phyloP scores from a whole-genome alignment of 441 rosid species.

The Syzygium malaccense region DNA sequence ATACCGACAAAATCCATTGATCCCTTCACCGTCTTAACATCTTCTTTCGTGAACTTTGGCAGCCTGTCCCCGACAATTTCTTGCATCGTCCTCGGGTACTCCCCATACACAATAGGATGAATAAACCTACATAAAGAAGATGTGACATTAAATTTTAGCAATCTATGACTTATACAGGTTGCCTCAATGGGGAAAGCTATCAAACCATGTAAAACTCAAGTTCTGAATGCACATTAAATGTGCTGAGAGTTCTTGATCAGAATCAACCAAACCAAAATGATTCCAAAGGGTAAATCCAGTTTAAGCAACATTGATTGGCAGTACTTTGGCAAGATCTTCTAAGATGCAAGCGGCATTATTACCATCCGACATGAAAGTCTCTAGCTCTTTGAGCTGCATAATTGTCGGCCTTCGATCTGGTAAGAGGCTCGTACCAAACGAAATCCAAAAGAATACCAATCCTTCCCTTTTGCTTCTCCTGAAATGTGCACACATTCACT shows the following conservation, averaged over 20 bases:
- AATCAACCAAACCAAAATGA: not conserved
- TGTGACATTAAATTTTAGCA: not conserved
- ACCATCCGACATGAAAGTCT: slow-evolving; percentile 98
- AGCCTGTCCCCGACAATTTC: slow-evolving; percentile 60
- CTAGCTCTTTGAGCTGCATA: slow-evolving; percentile 92
- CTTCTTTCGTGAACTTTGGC: slow-evolving; percentile 66
- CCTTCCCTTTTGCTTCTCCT: slow-evolving; percentile 81
- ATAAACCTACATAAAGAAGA: slow-evolving; percentile 45
- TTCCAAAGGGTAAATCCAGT: not conserved
- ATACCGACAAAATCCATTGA: slow-evolving; percentile 87
- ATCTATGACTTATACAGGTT: not conserved
- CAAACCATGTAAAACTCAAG: not conserved
- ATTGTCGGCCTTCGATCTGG: slow-evolving; percentile 73
- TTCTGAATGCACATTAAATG: not conserved
- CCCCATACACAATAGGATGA: slow-evolving; percentile 86
- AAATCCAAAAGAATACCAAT: slow-evolving; percentile 85
- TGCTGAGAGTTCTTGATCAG: not conserved
- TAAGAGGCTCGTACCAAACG: slow-evolving; percentile 96
- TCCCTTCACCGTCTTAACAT: slow-evolving; percentile 81
- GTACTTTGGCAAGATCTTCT: not conserved
- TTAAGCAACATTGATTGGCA: not conserved
- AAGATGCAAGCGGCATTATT: not conserved
- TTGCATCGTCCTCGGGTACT: slow-evolving; percentile 85
- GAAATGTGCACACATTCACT: not conserved
- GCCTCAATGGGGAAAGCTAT: not conserved